A percentile compares a stretch with the other conserved stretches of the same genome.
phyloP scores from a whole-genome alignment of 305 asterid genomes.

The Euphrasia arctica region DNA sequence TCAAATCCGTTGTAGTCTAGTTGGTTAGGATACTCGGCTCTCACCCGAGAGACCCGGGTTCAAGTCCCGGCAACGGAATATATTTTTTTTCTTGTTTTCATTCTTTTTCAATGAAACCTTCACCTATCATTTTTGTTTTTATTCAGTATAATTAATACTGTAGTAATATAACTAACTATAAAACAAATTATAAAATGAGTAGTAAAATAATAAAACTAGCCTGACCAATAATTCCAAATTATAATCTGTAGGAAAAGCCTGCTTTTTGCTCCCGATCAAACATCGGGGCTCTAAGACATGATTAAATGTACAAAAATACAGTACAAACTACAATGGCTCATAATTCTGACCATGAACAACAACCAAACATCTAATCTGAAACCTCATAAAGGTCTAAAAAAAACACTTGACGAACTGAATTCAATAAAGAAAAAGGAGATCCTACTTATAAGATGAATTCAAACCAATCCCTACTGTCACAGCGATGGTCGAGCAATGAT shows the following conservation, averaged over 20 bases:
- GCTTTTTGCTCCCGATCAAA: neutral
- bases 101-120: no score
- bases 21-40: constrained; percentile 81
- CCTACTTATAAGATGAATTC: neutral
- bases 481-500: neutral
- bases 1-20: constrained; percentile 29
- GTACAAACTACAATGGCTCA: neutral
- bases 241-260: neutral
- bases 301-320: neutral
- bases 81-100: no score
- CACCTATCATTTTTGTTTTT: no score
- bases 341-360: neutral
- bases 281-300: neutral
- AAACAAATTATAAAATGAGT: no score
- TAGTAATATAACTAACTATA: no score
- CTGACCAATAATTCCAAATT: no score
- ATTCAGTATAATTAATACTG: no score
- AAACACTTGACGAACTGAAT: neutral
- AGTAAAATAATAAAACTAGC: no score
- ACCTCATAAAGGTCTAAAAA: neutral
- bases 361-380: neutral
- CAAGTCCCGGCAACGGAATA: constrained; percentile 84
- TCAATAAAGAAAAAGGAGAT: neutral
- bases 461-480: neutral
- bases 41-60: constrained; percentile 93